Base-by-base conservation (phyloP, 768 basidiomycete species). In the Atractiella rhizophila region DNA sequence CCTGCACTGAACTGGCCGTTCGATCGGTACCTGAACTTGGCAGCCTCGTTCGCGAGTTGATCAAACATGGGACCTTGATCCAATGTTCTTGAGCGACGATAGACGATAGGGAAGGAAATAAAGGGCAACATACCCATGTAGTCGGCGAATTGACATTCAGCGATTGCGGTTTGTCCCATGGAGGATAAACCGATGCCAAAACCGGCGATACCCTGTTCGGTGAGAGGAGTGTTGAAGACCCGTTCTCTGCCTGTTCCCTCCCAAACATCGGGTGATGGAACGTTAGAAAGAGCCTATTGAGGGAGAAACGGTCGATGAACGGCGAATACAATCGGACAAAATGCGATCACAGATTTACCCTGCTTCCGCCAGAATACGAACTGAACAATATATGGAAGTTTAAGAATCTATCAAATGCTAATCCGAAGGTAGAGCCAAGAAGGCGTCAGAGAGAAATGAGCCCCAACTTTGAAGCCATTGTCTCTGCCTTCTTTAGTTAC, bases 31-130 rank as follows among this genome's bases (percentile, higher is more conserved):
- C 82, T 68, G 48, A 75, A 71, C 59, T 94, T 94, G 28, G 86
- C 83, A 2, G 82, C 85, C 62, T 94, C 85, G 48, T 88, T 91
- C 29, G 91, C 82, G 18, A 91, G 65, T 76, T 85, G 83, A 54
- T 91, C 85, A 54, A 94, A 94, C 0, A 28, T 16, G 11, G 11
- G 29, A 30, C 29, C 11, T 11, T 16, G 33, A 35, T 10, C 11
- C 8, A 35, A 35, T 18, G 16, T 20, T 16, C 29, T 10, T 11
- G 2, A 16, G 4, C 2, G 8, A 6, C 27, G 5, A 4, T 16
- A 18, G 18, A 3, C 0, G 3, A n/a, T 2, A 21, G 21, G 10
- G 6, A 3, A 9, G 11, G 18, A 9, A 12, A 7, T 2, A 4
- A 4, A 13, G 4, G 15, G 7, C 6, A 11, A 6, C 23, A 44